Percentiles rank a stretch among this genome's conserved stretches.
Evolutionary conservation across 805 yeast genomes (phyloP).

Genomic region (Ogataea nonfermentans): DNA sequence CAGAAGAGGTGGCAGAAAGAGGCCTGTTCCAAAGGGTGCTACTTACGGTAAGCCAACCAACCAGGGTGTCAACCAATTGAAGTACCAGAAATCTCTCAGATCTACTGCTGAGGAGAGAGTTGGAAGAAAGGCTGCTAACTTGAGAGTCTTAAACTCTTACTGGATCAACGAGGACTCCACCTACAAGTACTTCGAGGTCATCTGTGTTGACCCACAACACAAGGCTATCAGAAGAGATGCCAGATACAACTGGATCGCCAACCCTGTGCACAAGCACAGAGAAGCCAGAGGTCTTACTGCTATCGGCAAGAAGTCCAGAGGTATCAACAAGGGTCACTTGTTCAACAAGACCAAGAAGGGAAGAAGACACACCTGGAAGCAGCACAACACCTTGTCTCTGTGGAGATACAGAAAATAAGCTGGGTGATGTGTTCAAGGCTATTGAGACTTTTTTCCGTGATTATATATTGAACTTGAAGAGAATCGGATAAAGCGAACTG

Average conservation of each 20-base stretch:
- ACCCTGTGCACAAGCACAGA: conserved; percentile 99
- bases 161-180: conserved; percentile 99
- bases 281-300: conserved; percentile 99
- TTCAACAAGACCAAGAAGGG: conserved; percentile 98
- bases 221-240: conserved; percentile 98
- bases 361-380: conserved; percentile 99
- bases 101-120: conserved; percentile 99
- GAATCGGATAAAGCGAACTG: too few relatives aligned
- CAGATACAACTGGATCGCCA: conserved; percentile 98
- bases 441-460: conserved; percentile 5
- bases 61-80: conserved; percentile 99
- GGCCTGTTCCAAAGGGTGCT: conserved; percentile 99
- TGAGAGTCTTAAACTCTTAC: conserved; percentile 99
- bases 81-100: conserved; percentile 98
- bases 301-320: conserved; percentile 98
- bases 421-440: conserved; percentile 7
- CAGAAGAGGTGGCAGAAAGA: conserved; percentile 99
- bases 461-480: conserved; percentile 1
- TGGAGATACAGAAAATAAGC: conserved; percentile 97
- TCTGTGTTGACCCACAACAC: conserved; percentile 96
- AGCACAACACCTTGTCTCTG: conserved; percentile 95
- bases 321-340: conserved; percentile 99
- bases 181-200: conserved; percentile 98
- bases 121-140: conserved; percentile 97
- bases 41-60: conserved; percentile 99